Percentiles rank a stretch among this genome's conserved stretches.
Conservation (phyloP, 441 rosid genomes). For the Metrosideros polymorpha region DNA sequence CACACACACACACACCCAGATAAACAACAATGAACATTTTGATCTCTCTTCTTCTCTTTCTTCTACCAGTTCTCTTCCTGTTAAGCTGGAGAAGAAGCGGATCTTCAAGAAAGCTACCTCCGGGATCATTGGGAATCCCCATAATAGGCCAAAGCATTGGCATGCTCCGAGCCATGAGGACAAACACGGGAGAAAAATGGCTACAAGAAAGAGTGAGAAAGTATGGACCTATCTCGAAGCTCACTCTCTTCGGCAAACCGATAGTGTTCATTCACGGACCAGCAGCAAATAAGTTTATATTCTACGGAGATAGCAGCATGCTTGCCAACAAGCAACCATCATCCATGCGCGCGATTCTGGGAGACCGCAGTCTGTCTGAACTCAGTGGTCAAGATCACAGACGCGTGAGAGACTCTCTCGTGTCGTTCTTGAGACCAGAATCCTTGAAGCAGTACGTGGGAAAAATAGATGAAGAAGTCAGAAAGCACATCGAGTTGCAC, state of each 20-base stretch:
- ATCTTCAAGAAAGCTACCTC: constrained; percentile 19
- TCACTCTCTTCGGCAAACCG: constrained; percentile 39
- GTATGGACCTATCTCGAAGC: constrained; percentile 37
- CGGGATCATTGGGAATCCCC: constrained; percentile 44
- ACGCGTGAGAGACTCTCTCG: constrained; percentile 29
- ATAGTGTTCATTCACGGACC: constrained; percentile 34
- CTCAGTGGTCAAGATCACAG: constrained; percentile 30
- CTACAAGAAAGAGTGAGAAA: constrained; percentile 14
- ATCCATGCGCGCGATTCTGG: constrained; percentile 19
- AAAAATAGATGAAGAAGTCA: constrained; percentile 37
- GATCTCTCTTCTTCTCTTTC: constrained; percentile 6
- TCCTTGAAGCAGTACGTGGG: constrained; percentile 29
- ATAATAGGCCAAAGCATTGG: constrained; percentile 35
- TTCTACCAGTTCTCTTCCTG: constrained; percentile 19
- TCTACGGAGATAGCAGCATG: constrained; percentile 16
- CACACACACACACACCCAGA: neutral
- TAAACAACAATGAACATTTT: neutral
- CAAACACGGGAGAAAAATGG: constrained; percentile 40
- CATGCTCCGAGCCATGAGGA: constrained; percentile 27
- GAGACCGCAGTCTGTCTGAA: constrained; percentile 24
- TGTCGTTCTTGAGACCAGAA: constrained; percentile 39
- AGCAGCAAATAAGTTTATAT: constrained; percentile 43
- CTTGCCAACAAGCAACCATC: constrained; percentile 21
- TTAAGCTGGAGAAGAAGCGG: constrained; percentile 5
- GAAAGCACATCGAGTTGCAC: constrained; percentile 22